These are phyloP conservation scores for Themeda triandra DNA, from an alignment of 176 grass and related monocot genomes.

Conservation along the genomic window DNA sequence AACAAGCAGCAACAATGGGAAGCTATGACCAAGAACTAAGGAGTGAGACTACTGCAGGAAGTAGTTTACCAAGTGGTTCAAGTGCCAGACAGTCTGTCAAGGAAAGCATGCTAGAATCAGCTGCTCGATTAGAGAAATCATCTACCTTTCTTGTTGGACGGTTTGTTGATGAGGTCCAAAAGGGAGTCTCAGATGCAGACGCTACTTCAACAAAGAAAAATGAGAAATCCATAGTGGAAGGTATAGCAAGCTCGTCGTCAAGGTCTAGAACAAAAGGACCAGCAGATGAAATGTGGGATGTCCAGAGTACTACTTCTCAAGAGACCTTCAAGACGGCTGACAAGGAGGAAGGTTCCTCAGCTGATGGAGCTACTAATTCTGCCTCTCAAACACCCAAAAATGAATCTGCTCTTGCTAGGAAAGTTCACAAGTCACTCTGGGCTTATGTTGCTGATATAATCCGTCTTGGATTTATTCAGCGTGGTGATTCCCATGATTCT, in stretches of 20 bases:
- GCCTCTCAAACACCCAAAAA: constrained; percentile 42
- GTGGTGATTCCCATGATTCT: constrained; percentile 48
- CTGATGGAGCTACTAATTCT: constrained; percentile 40
- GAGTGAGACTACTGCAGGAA: constrained; percentile 24
- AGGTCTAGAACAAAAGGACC: constrained; percentile 58
- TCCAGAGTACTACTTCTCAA: constrained; percentile 50
- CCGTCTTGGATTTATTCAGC: constrained; percentile 72
- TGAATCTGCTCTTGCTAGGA: constrained; percentile 59
- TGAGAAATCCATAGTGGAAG: constrained; percentile 45
- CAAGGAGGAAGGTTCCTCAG: constrained; percentile 41
- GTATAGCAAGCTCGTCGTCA: constrained; percentile 46
- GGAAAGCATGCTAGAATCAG: constrained; percentile 68
- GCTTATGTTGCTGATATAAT: constrained; percentile 86
- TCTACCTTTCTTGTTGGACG: constrained; percentile 61
- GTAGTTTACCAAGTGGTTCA: constrained; percentile 39
- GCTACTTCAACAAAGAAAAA: constrained; percentile 27
- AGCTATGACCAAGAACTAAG: constrained; percentile 31
- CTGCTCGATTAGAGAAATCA: constrained; percentile 70
- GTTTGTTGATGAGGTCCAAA: constrained; percentile 61
- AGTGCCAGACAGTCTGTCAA: constrained; percentile 39
- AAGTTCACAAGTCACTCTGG: constrained; percentile 74
- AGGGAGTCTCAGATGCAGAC: constrained; percentile 41
- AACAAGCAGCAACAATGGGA: neutral
- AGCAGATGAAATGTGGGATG: constrained; percentile 73
- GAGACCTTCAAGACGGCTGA: constrained; percentile 55